A percentile compares a stretch with the other conserved stretches of the same genome.
phyloP scores from a whole-genome alignment of 2,329 filamentous ascomycete genomes.

The Exophiala sp. region DNA sequence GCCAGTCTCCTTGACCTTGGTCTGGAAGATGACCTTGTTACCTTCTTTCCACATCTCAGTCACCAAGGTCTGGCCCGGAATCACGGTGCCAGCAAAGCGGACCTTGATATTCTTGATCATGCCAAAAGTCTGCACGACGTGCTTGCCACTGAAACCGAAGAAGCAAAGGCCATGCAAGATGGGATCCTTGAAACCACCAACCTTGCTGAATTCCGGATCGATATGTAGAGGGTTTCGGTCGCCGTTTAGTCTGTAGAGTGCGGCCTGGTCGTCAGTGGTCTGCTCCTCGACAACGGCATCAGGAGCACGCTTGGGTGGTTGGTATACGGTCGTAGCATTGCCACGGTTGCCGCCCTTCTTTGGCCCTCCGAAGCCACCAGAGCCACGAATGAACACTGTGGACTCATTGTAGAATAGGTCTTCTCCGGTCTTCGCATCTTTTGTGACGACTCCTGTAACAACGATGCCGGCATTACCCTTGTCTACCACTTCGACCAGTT shows the following conservation, averaged over 20 bases:
- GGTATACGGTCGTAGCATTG: slow-evolving; percentile 73
- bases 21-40: slow-evolving; percentile 75
- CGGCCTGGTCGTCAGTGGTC: slow-evolving; percentile 87
- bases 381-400: slow-evolving; percentile 87
- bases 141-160: slow-evolving; percentile 47
- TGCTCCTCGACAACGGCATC: slow-evolving; percentile 81
- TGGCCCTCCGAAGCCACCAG: slow-evolving; percentile 83
- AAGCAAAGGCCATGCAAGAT: slow-evolving; percentile 97
- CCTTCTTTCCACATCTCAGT: slow-evolving; percentile 95
- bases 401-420: slow-evolving; percentile 96
- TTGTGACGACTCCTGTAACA: slow-evolving; percentile 74
- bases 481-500: slow-evolving; percentile 87
- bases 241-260: slow-evolving; percentile 86
- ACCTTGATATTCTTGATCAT: slow-evolving; percentile 88
- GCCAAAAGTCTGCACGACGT: slow-evolving; percentile 43
- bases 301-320: slow-evolving; percentile 69
- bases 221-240: slow-evolving; percentile 97
- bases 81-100: slow-evolving; percentile 78
- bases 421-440: slow-evolving; percentile 79
- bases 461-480: slow-evolving; percentile 88
- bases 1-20: slow-evolving; percentile 85
- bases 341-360: slow-evolving; percentile 75
- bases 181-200: slow-evolving; percentile 89
- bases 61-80: slow-evolving; percentile 71
- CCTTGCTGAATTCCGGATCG: slow-evolving; percentile 88